These are phyloP conservation scores for Aspergillus glaucus DNA, from an alignment of 2,329 filamentous ascomycete genomes.

Conservation along the genomic window DNA sequence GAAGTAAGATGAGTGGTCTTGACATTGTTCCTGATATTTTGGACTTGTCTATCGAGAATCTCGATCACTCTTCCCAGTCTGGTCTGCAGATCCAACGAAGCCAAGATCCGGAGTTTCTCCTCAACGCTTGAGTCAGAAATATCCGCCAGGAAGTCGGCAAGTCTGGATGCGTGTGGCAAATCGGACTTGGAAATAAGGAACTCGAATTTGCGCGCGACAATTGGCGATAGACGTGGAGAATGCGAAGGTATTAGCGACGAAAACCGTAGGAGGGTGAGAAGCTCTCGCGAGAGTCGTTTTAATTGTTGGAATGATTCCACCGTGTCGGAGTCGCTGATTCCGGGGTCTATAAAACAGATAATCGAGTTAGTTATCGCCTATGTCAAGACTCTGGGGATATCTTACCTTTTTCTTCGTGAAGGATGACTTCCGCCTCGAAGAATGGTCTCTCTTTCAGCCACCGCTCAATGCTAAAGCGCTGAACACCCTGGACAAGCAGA, in stretches of 20 bases:
- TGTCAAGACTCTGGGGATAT: background rate
- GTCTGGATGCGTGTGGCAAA: slow-evolving; percentile 69
- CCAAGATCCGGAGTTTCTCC: slow-evolving; percentile 81
- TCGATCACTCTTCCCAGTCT: slow-evolving; percentile 77
- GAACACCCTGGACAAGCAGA: slow-evolving; percentile 77
- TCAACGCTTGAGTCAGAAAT: slow-evolving; percentile 81
- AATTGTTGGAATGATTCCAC: slow-evolving; percentile 70
- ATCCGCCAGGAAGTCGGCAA: slow-evolving; percentile 97
- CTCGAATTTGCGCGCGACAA: slow-evolving; percentile 81
- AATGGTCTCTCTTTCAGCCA: slow-evolving; percentile 73
- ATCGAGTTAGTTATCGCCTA: slow-evolving; percentile 3
- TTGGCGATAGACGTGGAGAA: slow-evolving; percentile 65
- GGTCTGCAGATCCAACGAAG: slow-evolving; percentile 71
- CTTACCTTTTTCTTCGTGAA: slow-evolving; percentile 64
- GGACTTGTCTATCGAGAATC: slow-evolving; percentile 74
- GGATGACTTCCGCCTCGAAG: slow-evolving; percentile 73
- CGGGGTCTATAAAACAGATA: slow-evolving; percentile 21
- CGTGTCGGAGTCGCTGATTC: slow-evolving; percentile 56
- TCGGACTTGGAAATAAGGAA: slow-evolving; percentile 80
- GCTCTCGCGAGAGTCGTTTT: slow-evolving; percentile 77
- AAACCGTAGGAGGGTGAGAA: slow-evolving; percentile 75
- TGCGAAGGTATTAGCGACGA: slow-evolving; percentile 74
- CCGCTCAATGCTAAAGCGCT: slow-evolving; percentile 68
- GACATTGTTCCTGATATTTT: slow-evolving; percentile 77
- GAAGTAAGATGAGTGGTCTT: slow-evolving; percentile 74